Conservation (phyloP, 345 rosid genomes). For the Alliaria petiolata region DNA sequence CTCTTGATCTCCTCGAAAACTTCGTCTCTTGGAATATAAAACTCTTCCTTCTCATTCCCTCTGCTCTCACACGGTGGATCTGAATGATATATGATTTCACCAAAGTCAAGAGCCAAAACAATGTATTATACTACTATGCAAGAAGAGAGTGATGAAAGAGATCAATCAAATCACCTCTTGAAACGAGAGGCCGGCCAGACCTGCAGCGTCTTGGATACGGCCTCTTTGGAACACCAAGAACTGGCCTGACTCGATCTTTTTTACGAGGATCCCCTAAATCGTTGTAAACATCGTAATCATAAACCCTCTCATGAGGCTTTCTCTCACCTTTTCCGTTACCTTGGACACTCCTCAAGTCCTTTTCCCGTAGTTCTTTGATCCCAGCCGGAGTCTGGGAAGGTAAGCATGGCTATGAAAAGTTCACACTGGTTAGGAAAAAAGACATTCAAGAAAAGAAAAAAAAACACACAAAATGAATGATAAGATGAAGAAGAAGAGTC, state of each 20-base stretch:
- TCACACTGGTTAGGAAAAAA: no score
- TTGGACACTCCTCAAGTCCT: conserved; percentile 60
- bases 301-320: conserved; percentile 66
- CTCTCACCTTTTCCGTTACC: conserved; percentile 80
- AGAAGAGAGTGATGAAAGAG: conserved; percentile 4
- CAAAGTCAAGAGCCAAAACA: conserved; percentile 3
- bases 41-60: conserved; percentile 76
- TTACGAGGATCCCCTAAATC: conserved; percentile 87
- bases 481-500: conserved; percentile 17
- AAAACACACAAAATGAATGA: neutral
- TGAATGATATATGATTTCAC: conserved; percentile 13
- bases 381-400: conserved; percentile 77
- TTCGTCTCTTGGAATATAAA: conserved; percentile 92
- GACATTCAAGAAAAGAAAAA: neutral
- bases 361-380: conserved; percentile 61
- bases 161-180: conserved; percentile 44
- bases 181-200: conserved; percentile 71
- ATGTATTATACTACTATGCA: neutral
- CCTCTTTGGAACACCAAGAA: conserved; percentile 52
- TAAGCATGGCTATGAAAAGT: conserved; percentile 50
- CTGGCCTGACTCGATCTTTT: conserved; percentile 61
- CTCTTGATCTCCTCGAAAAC: conserved; percentile 92
- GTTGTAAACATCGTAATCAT: conserved; percentile 76
- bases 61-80: conserved; percentile 71
- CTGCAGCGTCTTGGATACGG: conserved; percentile 96